These are phyloP conservation scores for Cryptococcus sp. DNA, from an alignment of 1,284 basidiomycete genomes.

Conservation along the genomic window DNA sequence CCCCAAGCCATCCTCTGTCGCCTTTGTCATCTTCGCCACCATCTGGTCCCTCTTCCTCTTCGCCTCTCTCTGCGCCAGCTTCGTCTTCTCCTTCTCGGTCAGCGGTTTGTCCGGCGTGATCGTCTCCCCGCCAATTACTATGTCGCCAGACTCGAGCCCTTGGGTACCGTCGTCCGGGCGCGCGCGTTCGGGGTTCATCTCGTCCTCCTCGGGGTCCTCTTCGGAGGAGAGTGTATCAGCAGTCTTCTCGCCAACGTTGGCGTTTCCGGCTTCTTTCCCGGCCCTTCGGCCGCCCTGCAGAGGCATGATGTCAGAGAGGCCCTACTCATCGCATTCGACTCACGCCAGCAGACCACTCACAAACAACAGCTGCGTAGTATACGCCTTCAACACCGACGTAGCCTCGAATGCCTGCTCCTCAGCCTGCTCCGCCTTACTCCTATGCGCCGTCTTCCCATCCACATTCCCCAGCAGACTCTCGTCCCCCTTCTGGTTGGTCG, in stretches of 20 bases:
- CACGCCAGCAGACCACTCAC: constrained; percentile 16
- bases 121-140: constrained; percentile 34
- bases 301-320: background rate
- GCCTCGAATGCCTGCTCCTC: constrained; percentile 53
- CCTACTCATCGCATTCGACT: background rate
- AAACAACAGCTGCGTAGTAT: constrained; percentile 43
- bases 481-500: constrained; percentile 49
- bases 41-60: constrained; percentile 50
- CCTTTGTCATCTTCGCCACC: constrained; percentile 48
- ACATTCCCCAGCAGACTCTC: constrained; percentile 48
- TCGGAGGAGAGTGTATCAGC: constrained; percentile 19
- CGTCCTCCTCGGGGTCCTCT: constrained; percentile 22
- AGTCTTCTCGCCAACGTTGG: constrained; percentile 46
- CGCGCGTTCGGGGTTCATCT: constrained; percentile 6
- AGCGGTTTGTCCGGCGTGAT: constrained; percentile 27
- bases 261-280: constrained; percentile 45
- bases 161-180: constrained; percentile 17
- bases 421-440: constrained; percentile 50
- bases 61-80: constrained; percentile 43
- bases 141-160: constrained; percentile 33
- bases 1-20: constrained; percentile 46
- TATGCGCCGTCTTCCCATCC: constrained; percentile 45
- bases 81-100: constrained; percentile 42
- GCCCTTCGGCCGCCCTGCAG: constrained; percentile 36
- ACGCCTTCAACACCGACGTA: constrained; percentile 45